These are phyloP conservation scores for Schizophyllum commune DNA, from an alignment of 1,284 basidiomycete species.

Conservation along the genomic window DNA sequence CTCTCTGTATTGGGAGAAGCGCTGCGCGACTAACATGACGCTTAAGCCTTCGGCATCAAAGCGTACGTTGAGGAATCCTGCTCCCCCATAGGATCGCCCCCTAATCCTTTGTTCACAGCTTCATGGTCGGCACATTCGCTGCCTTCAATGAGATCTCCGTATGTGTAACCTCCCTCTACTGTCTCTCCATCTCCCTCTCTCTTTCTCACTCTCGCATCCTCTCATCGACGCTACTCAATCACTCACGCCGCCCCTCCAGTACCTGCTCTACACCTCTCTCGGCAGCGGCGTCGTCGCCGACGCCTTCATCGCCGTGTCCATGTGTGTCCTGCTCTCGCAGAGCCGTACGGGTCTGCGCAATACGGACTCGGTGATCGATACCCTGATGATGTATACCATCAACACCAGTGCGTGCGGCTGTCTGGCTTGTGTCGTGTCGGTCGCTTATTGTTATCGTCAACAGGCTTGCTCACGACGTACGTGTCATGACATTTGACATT, in stretches of 20 bases:
- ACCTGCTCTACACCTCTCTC: conserved; percentile 14
- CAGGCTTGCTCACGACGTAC: not conserved
- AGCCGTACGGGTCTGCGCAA: conserved; percentile 18
- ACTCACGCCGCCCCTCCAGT: no score
- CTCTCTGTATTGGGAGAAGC: not conserved
- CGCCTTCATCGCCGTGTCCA: conserved; percentile 14
- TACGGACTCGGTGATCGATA: conserved; percentile 21
- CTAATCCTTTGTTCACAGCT: not conserved
- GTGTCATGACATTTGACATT: not conserved
- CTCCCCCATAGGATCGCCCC: no score
- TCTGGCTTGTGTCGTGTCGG: conserved; percentile 2
- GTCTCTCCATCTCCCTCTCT: no score
- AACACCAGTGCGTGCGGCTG: conserved; percentile 20
- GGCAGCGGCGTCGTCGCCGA: conserved; percentile 16
- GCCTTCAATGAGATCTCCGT: not conserved
- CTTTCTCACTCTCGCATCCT: no score
- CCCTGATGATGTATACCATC: conserved; percentile 24
- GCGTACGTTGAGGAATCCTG: not conserved
- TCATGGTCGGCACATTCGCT: not conserved
- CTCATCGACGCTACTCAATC: no score
- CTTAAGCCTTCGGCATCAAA: not conserved
- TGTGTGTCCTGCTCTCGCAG: conserved; percentile 12
- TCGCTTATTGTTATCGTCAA: conserved; percentile 9
- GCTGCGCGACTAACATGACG: not conserved
- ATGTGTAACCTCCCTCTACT: not conserved